These are phyloP conservation scores for Solanum microdontum DNA, from an alignment of 257 asterid species.

Conservation along the genomic window DNA sequence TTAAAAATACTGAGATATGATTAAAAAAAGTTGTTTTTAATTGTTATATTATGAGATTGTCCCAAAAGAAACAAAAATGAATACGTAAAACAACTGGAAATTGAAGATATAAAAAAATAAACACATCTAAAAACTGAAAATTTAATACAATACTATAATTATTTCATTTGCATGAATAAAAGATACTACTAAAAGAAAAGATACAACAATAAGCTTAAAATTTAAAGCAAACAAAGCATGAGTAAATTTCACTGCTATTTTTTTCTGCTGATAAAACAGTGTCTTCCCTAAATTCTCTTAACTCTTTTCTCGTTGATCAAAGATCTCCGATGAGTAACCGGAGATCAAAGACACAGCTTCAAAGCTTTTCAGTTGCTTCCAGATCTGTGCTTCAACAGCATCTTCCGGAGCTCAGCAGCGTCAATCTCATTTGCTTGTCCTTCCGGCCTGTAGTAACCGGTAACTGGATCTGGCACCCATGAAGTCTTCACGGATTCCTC, in stretches of 20 bases:
- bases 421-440: slow-evolving; percentile 37
- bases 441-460: slow-evolving; percentile 78
- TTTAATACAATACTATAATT: background rate
- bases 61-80: background rate
- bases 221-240: background rate
- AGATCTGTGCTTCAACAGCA: slow-evolving; percentile 31
- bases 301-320: background rate
- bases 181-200: background rate
- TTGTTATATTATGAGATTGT: background rate
- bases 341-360: background rate
- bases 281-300: background rate
- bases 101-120: background rate
- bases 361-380: background rate
- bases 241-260: background rate
- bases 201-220: background rate
- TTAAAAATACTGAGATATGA: background rate
- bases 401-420: slow-evolving; percentile 44
- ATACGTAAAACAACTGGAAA: background rate
- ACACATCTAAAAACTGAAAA: background rate
- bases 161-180: background rate
- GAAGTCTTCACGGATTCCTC: slow-evolving; percentile 44
- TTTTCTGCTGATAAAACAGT: background rate
- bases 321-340: background rate
- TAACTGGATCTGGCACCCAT: slow-evolving; percentile 78
- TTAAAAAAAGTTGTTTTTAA: background rate